Conservation (phyloP, 2,329 filamentous ascomycete species). For the Elsinoe perseae region DNA sequence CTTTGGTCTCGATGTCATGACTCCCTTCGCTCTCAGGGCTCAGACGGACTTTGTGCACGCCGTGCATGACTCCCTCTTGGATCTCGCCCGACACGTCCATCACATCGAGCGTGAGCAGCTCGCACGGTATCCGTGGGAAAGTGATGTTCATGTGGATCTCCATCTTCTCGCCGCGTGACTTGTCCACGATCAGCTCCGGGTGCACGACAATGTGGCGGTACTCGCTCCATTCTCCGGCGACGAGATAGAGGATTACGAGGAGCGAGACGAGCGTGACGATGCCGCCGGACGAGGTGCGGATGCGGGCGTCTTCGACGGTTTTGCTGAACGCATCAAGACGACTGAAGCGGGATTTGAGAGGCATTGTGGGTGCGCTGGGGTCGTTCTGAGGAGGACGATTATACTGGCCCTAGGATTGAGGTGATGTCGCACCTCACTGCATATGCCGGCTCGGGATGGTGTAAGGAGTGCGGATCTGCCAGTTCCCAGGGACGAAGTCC, state of each 20-base stretch:
- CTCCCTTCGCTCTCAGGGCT: constrained; percentile 66
- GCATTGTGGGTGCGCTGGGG: constrained; percentile 48
- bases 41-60: constrained; percentile 83
- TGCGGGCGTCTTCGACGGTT: constrained; percentile 93
- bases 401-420: background rate
- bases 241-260: constrained; percentile 76
- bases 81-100: constrained; percentile 99
- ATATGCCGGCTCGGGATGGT: background rate
- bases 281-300: constrained; percentile 91
- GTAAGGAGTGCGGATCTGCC: background rate
- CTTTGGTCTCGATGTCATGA: constrained; percentile 61
- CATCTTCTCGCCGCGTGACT: constrained; percentile 96
- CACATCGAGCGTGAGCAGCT: constrained; percentile 90
- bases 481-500: too few species aligned
- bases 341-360: constrained; percentile 86
- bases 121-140: constrained; percentile 88
- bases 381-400: background rate
- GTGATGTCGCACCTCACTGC: background rate
- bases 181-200: constrained; percentile 92
- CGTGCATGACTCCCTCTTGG: constrained; percentile 88
- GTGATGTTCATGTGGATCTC: constrained; percentile 97
- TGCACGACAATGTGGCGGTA: constrained; percentile 80
- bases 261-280: constrained; percentile 89
- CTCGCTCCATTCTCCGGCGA: constrained; percentile 93
- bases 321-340: constrained; percentile 98